A percentile compares a stretch with the other conserved stretches of the same genome.
Conservation (phyloP, 2,329 filamentous ascomycete species). For the Colletotrichum nymphaeae region DNA sequence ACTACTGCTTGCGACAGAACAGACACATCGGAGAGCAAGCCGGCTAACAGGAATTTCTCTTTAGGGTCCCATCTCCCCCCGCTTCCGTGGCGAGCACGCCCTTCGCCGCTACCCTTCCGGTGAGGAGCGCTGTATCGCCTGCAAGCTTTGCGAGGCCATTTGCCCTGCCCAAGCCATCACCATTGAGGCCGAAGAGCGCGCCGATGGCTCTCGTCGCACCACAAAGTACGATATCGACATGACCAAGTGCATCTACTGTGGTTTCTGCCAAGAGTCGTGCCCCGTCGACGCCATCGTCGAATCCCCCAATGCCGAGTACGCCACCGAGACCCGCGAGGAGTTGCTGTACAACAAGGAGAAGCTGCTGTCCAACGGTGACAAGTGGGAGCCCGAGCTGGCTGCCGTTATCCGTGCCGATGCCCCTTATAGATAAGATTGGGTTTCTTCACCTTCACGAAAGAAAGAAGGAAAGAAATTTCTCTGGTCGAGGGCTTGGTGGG, state of each 20-base stretch:
- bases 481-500: background rate
- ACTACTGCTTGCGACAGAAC: background rate
- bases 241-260: constrained; percentile 99
- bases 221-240: constrained; percentile 99
- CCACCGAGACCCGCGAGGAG: constrained; percentile 84
- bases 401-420: constrained; percentile 92
- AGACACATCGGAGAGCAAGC: background rate
- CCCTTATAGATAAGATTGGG: constrained; percentile 77
- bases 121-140: constrained; percentile 98
- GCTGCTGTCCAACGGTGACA: constrained; percentile 87
- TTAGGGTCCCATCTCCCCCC: constrained; percentile 91
- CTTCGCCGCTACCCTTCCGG: constrained; percentile 95
- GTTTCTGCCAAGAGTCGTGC: constrained; percentile 98
- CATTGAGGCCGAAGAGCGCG: constrained; percentile 98
- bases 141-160: constrained; percentile 99
- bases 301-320: constrained; percentile 72
- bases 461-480: background rate
- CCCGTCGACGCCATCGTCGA: constrained; percentile 91
- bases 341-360: constrained; percentile 99
- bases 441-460: background rate
- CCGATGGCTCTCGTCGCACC: constrained; percentile 93
- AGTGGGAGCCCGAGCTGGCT: constrained; percentile 98
- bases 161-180: constrained; percentile 99
- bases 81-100: constrained; percentile 98
- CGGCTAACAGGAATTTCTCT: constrained; percentile 21